phyloP scores from a whole-genome alignment of 148 eudicot species.

The Vaccinium macrocarpon region DNA sequence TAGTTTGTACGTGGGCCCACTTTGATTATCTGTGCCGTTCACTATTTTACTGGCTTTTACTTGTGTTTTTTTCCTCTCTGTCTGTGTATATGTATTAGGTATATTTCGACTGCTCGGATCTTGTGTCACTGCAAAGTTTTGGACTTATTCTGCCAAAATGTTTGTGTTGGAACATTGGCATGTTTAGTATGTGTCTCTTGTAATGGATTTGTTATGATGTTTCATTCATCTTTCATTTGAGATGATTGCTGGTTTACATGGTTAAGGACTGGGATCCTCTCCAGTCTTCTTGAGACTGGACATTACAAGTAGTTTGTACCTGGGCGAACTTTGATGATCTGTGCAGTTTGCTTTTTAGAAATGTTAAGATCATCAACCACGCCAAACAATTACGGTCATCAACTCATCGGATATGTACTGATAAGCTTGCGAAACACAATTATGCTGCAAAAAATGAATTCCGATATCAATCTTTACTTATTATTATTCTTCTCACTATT shows the following conservation, averaged over 20 bases:
- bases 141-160: neutral
- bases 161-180: neutral
- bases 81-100: neutral
- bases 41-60: neutral
- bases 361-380: neutral
- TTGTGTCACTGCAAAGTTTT: neutral
- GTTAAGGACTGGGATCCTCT: too few species aligned
- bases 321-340: neutral
- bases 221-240: neutral
- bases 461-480: neutral
- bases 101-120: neutral
- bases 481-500: neutral
- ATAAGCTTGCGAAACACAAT: too few species aligned
- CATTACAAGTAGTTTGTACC: neutral
- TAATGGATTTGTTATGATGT: neutral
- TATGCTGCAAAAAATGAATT: neutral
- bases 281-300: too few species aligned
- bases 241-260: neutral
- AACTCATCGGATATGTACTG: neutral
- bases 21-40: neutral
- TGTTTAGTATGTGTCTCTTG: neutral
- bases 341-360: neutral
- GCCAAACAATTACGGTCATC: neutral
- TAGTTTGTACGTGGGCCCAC: neutral
- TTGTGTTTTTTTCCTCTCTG: too few species aligned